These are phyloP conservation scores for Exutisphaerella laricina DNA, from an alignment of 2,329 filamentous ascomycete genomes.

Conservation along the genomic window DNA sequence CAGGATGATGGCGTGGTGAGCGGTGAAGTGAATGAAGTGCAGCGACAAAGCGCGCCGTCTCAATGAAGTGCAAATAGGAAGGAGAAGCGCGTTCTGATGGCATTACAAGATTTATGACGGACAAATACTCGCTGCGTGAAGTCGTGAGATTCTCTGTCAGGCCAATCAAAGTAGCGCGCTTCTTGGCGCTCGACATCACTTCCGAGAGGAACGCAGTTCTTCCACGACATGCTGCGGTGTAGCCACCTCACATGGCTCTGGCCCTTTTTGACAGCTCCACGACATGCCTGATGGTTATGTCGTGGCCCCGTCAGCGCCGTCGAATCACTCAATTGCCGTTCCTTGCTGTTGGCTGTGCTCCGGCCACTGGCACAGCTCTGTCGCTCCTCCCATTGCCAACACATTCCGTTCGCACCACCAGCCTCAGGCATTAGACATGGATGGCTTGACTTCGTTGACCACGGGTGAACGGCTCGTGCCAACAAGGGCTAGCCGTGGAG, in stretches of 20 bases:
- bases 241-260: slow-evolving; percentile 9
- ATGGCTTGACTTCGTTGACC: slow-evolving; percentile 16
- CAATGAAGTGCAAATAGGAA: neutral
- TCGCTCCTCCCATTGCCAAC: slow-evolving; percentile 12
- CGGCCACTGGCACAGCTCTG: slow-evolving; percentile 7
- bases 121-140: neutral
- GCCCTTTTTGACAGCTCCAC: slow-evolving; percentile 15
- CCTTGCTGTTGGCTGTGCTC: slow-evolving; percentile 16
- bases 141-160: neutral
- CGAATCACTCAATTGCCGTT: slow-evolving; percentile 9
- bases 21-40: neutral
- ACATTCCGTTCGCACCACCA: slow-evolving; percentile 13
- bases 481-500: slow-evolving; percentile 6
- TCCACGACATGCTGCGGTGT: slow-evolving; percentile 7
- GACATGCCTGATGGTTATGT: slow-evolving; percentile 11
- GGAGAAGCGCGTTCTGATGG: neutral
- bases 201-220: slow-evolving; percentile 1
- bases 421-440: slow-evolving; percentile 15
- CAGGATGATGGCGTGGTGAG: slow-evolving; percentile 1
- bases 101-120: neutral
- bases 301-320: slow-evolving; percentile 9
- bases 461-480: slow-evolving; percentile 7
- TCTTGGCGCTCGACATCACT: neutral
- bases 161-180: neutral
- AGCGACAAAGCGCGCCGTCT: neutral